Evolutionary conservation across 2,329 filamentous ascomycete species (phyloP), one percentile per base, ranked within the genome.

Genomic region (Fusarium solani-melongenae): DNA sequence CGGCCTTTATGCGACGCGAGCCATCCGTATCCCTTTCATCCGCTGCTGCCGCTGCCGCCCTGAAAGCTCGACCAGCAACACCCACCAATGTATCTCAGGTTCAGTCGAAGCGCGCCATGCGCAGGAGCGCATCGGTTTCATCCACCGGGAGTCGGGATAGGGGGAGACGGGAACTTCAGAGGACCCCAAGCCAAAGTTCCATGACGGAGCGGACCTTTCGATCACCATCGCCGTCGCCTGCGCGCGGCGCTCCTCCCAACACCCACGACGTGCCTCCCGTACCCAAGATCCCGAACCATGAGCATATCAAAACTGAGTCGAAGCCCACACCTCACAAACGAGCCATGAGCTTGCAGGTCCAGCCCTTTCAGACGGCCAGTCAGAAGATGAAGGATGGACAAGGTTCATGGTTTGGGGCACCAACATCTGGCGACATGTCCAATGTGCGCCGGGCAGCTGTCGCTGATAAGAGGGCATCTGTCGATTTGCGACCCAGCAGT

Each of bases 201-300:
- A 97, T 98, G 95, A 92, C 90, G 33, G 93, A 96, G 81, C 90
- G 96, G 66, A 95, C 94, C 1, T 98, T 98, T 82, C 91, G 95
- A 75, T 93, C 92, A 17, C 91, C 92, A 5, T 97, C 92, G 14
- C 91, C 92, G 5, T 97, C 92, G 5, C 94, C 78, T 24, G 81
- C 69, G 86, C 81, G 79, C 86, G 86, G 82, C 66, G 82, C 82
- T 51, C 79, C 82, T 67, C 82, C 80, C 72, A 81, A 80, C 46
- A 75, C 80, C 22, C 81, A 84, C 58, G 84, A 89, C 76, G 87
- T 89, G 61, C 94, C 94, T 33, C 94, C 94, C 1, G 91, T 98
- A 3, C 95, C 95, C 38, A 86, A 88, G 5, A 86, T 98, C 29
- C 94, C 94, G 4, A 83, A 87, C 41, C 83, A 87, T 62, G 78